Base-by-base conservation (phyloP, 768 basidiomycete species). In the Russula sp. region DNA sequence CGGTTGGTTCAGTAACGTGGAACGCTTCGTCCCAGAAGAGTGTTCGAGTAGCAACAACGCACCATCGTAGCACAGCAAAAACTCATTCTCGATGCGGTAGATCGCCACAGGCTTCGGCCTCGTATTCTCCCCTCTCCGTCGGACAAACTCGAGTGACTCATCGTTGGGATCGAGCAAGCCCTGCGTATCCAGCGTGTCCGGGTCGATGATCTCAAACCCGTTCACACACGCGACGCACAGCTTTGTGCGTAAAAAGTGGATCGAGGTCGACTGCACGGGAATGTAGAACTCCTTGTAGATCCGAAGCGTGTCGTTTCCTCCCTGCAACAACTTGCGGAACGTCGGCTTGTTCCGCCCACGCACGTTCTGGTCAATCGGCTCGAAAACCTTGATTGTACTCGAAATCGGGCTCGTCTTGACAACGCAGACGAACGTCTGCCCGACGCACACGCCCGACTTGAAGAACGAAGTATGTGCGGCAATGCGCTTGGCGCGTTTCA, bases 261-360 rank as follows among this genome's bases (percentile, higher is more conserved):
- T 89, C 13, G 95, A 98, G 61, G 86, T 92, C 55, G 94, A 96
- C 73, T 98, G 94, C 13, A 97, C 92, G 0, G 97, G 96, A 63
- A 99, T 98, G 72, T 98, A 99, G 77, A 99, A 98, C 73, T 98
- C 96, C 94, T 97, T 91, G 82, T 94, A 98, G 44, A 89, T 77
- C 72, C 89, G 89, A 20, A 99, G 80, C 2, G 94, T 92, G 73
- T 99, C 97, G 71, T 98, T 94, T 8, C 92, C 89, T 53, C 94
- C 95, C 69, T 97, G 95, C 63, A 98, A 76, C 65, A 97, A 77
- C 73, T 97, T 96, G 73, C 88, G 86, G 78, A 98, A 95, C n/a
- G 94, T 91, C 13, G 92, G 91, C 75, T 93, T 93, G 57, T 80
- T 84, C 59, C 88, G 79, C 3, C 89, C 88, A 13, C 90, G 83